These are phyloP conservation scores for Austroboletus festivus DNA, from an alignment of 768 basidiomycete genomes.

Conservation along the genomic window DNA sequence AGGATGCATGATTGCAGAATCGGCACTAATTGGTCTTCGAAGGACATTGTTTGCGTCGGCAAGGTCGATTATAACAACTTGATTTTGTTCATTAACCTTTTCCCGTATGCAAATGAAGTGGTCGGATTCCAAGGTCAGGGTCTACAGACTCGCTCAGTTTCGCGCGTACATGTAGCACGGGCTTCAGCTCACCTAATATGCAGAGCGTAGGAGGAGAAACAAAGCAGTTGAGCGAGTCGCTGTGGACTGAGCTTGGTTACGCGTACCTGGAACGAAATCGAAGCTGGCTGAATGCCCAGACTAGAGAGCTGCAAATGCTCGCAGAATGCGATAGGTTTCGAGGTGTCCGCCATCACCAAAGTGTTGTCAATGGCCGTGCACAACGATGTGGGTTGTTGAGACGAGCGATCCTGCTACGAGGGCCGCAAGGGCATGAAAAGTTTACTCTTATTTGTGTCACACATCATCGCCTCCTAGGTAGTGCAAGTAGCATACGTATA, in stretches of 20 bases:
- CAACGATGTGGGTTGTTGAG: slow-evolving; percentile 24
- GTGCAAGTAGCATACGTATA: slow-evolving; percentile 1
- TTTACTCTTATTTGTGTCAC: slow-evolving; percentile 33
- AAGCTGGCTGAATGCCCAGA: slow-evolving; percentile 91
- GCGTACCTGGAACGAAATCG: slow-evolving; percentile 91
- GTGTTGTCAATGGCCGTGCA: slow-evolving; percentile 18
- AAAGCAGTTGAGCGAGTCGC: slow-evolving; percentile 16
- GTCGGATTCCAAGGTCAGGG: slow-evolving; percentile 94
- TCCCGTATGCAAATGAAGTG: slow-evolving; percentile 98
- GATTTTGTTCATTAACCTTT: slow-evolving; percentile 91
- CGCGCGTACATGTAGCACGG: not conserved
- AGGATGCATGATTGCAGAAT: slow-evolving; percentile 98
- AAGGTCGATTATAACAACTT: slow-evolving; percentile 98
- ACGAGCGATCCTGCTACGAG: slow-evolving; percentile 8
- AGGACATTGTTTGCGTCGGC: slow-evolving; percentile 96
- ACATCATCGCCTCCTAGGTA: slow-evolving; percentile 8
- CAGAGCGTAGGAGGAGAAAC: not conserved
- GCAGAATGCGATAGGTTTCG: slow-evolving; percentile 83
- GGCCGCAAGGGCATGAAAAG: slow-evolving; percentile 20
- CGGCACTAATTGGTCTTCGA: slow-evolving; percentile 94
- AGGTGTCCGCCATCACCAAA: slow-evolving; percentile 27
- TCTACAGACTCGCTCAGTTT: slow-evolving; percentile 43
- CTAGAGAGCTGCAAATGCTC: slow-evolving; percentile 94
- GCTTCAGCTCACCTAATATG: slow-evolving; percentile 19
- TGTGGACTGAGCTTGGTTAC: slow-evolving; percentile 32